Evolutionary conservation across 2,329 filamentous ascomycete genomes (phyloP).

Genomic region (Ambrosiella cleistominuta): DNA sequence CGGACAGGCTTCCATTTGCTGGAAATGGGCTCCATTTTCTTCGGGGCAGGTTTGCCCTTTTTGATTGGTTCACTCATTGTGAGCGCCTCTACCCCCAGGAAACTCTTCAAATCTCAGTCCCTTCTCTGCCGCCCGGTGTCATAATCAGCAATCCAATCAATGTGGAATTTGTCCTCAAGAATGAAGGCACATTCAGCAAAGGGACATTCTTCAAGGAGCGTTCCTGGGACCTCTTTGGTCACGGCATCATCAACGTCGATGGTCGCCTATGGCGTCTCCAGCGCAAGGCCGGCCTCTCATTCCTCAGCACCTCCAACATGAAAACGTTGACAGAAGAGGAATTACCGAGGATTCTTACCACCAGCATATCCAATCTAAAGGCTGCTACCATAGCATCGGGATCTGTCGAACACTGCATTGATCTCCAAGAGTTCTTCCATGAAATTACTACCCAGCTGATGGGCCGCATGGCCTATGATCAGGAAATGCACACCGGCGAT

Average conservation of each 20-base stretch:
- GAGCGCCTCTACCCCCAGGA: constrained; percentile 38
- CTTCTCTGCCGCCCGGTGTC: constrained; percentile 42
- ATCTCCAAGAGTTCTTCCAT: constrained; percentile 42
- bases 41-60: constrained; percentile 39
- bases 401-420: constrained; percentile 19
- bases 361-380: constrained; percentile 25
- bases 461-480: constrained; percentile 52
- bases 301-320: constrained; percentile 40
- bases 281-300: constrained; percentile 41
- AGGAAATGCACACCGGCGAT: constrained; percentile 47
- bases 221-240: constrained; percentile 45
- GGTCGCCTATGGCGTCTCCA: constrained; percentile 46
- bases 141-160: constrained; percentile 45
- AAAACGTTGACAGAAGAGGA: constrained; percentile 38
- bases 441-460: constrained; percentile 48
- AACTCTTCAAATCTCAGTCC: constrained; percentile 45
- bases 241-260: constrained; percentile 50
- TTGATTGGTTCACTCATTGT: constrained; percentile 44
- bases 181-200: constrained; percentile 43
- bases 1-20: constrained; percentile 34
- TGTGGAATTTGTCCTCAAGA: constrained; percentile 44
- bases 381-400: constrained; percentile 15
- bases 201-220: constrained; percentile 42
- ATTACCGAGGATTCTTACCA: constrained; percentile 34
- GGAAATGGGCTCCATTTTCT: constrained; percentile 47